Evolutionary conservation across 305 asterid species (phyloP), one percentile per base, ranked within the genome.

Genomic region (Fraxinus ornus): DNA sequence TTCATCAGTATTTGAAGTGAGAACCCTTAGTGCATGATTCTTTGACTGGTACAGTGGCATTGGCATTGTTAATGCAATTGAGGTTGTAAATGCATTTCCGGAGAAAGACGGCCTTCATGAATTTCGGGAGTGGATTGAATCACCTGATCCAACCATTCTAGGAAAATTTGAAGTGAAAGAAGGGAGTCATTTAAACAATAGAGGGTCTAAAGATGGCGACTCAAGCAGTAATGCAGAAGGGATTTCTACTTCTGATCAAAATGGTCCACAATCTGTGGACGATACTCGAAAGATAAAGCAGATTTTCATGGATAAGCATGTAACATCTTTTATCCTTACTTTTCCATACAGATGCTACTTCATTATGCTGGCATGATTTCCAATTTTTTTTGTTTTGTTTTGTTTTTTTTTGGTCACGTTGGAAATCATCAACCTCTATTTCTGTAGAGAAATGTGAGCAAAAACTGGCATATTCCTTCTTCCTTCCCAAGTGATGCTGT

Each of bases 71-170:
- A 94, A 96, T 87, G 98, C 99, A 55, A 92, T 94, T 68, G 99
- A 96, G 89, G 98, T 96, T 76, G 92, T 96, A 80, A 94, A 92
- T 87, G 99, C 99, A 70, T 96, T 96, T 86, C 97, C 97, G 70
- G 95, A 93, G 82, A 92, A 90, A 86, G 94, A 93, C 22, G 98
- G 98, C 84, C 95, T 96, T 79, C 85, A 79, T 82, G 92, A 90
- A 88, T 96, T 96, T 84, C 96, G 98, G 10, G 95, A 92, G 89
- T 96, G 98, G 98, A 93, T 96, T 70, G 98, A 96, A 84, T 96
- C 97, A 8, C 98, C 98, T 57, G 98, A 94, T 84, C 98, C 98
- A 39, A 82, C 94, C 78, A 96, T 96, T 85, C 92, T 96, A 60
- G 97, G 98, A 55, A 94, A 88, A 66, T 76, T 88, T 84, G 89